A percentile compares a stretch with the other conserved stretches of the same genome.
phyloP scores from a whole-genome alignment of 345 rosid genomes.

The Odontarrhena argentea region DNA sequence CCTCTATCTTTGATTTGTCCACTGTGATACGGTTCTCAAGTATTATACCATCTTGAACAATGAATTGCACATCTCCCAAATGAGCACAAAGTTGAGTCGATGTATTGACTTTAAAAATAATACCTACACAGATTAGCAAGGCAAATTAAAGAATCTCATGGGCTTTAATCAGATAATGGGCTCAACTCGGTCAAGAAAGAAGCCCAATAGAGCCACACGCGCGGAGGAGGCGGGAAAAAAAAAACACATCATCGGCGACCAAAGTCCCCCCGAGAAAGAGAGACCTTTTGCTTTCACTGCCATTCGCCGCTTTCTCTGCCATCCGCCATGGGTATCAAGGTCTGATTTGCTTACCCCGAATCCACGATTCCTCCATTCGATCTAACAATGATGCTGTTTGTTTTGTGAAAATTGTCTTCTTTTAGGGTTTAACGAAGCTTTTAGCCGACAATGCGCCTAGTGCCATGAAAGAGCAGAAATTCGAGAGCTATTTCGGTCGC shows the following conservation, averaged over 20 bases:
- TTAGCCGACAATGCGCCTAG: slow-evolving; percentile 92
- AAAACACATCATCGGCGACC: slow-evolving; percentile 14
- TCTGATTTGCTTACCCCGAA: slow-evolving; percentile 1
- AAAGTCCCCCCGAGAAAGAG: slow-evolving; percentile 13
- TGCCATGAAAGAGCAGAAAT: slow-evolving; percentile 90
- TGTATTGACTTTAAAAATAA: too few relatives aligned
- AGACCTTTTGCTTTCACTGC: neutral
- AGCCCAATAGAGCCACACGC: too few relatives aligned
- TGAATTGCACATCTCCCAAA: too few relatives aligned
- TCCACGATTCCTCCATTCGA: neutral
- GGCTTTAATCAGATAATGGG: neutral
- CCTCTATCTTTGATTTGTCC: too few relatives aligned
- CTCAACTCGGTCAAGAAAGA: neutral
- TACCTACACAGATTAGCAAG: too few relatives aligned
- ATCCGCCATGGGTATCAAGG: slow-evolving; percentile 45
- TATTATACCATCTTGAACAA: too few relatives aligned
- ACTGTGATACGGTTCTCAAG: too few relatives aligned
- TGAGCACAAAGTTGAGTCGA: too few relatives aligned
- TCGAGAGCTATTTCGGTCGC: slow-evolving; percentile 89
- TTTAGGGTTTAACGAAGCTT: slow-evolving; percentile 95
- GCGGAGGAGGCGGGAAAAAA: slow-evolving; percentile 30
- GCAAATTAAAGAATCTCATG: neutral
- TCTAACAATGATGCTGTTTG: neutral
- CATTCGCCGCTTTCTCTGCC: slow-evolving; percentile 10
- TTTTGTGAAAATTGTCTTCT: neutral